Evolutionary conservation across 2,329 filamentous ascomycete species (phyloP).

Genomic region (Myrmaecium sp.): DNA sequence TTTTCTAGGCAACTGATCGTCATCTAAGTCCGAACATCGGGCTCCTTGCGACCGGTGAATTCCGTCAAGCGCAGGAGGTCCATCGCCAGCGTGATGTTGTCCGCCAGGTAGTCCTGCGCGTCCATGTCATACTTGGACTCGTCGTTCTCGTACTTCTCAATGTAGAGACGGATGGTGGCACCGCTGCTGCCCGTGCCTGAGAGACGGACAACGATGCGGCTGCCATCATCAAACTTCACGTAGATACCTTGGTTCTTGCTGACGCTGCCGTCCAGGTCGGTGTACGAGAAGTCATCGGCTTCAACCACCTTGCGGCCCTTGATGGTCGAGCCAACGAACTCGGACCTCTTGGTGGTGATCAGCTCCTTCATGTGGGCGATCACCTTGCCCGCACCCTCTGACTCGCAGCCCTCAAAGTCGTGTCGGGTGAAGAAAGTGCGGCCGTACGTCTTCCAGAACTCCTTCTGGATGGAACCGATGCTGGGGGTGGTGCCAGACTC

Average conservation of each 20-base stretch:
- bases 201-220: slow-evolving; percentile 83
- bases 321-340: slow-evolving; percentile 74
- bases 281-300: slow-evolving; percentile 95
- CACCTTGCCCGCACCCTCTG: slow-evolving; percentile 78
- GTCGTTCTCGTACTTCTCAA: slow-evolving; percentile 87
- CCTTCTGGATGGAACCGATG: slow-evolving; percentile 89
- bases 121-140: slow-evolving; percentile 60
- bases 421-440: slow-evolving; percentile 98
- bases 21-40: slow-evolving; percentile 90
- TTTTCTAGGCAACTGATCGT: too few relatives aligned
- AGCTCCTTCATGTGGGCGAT: slow-evolving; percentile 65
- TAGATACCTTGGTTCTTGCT: slow-evolving; percentile 93
- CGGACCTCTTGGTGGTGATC: slow-evolving; percentile 47
- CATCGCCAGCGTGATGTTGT: slow-evolving; percentile 72
- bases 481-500: slow-evolving; percentile 67
- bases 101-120: slow-evolving; percentile 85
- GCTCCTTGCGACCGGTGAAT: slow-evolving; percentile 79
- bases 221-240: slow-evolving; percentile 85
- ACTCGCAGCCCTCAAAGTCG: slow-evolving; percentile 92
- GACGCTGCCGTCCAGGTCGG: slow-evolving; percentile 91
- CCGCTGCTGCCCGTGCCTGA: slow-evolving; percentile 91
- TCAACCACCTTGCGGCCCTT: slow-evolving; percentile 70
- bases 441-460: slow-evolving; percentile 94
- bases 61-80: slow-evolving; percentile 84
- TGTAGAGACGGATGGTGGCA: slow-evolving; percentile 89